These are phyloP conservation scores for Xylaria sp. DNA, from an alignment of 2,329 filamentous ascomycete species.

Conservation along the genomic window DNA sequence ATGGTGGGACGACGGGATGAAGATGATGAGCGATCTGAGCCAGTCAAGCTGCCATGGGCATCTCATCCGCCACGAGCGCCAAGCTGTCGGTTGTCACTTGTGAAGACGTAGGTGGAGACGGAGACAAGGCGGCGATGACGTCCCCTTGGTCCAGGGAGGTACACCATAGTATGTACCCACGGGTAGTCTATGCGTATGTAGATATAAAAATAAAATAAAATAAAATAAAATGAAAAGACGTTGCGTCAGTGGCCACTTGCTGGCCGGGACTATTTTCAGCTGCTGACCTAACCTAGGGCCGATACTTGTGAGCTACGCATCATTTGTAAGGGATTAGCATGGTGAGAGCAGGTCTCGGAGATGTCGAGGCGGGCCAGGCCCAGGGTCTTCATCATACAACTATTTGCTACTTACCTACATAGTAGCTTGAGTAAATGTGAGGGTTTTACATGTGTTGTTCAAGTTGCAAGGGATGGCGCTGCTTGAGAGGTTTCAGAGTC, in stretches of 20 bases:
- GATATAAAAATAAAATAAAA: slow-evolving; percentile 21
- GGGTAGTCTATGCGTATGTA: neutral
- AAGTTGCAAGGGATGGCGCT: slow-evolving; percentile 6
- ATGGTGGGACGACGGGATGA: neutral
- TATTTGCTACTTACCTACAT: neutral
- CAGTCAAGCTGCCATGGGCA: slow-evolving; percentile 16
- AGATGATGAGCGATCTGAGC: slow-evolving; percentile 4
- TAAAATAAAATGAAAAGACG: slow-evolving; percentile 4
- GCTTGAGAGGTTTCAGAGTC: slow-evolving; percentile 10
- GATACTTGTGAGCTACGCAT: neutral
- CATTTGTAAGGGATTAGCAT: neutral
- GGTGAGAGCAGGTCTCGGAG: neutral
- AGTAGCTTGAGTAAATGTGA: neutral
- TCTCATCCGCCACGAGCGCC: slow-evolving; percentile 12
- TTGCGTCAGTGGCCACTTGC: slow-evolving; percentile 24
- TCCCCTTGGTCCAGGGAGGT: slow-evolving; percentile 9
- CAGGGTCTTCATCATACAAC: neutral
- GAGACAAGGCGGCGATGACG: slow-evolving; percentile 29
- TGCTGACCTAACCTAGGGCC: neutral
- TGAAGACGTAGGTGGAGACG: slow-evolving; percentile 23
- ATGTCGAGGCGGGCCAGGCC: slow-evolving; percentile 1
- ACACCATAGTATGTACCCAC: neutral
- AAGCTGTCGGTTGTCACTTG: slow-evolving; percentile 23
- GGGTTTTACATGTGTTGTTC: neutral
- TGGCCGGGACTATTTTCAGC: neutral